phyloP scores from a whole-genome alignment of 129 eudicot genomes.

The Pseudognaphalium luteoalbum region DNA sequence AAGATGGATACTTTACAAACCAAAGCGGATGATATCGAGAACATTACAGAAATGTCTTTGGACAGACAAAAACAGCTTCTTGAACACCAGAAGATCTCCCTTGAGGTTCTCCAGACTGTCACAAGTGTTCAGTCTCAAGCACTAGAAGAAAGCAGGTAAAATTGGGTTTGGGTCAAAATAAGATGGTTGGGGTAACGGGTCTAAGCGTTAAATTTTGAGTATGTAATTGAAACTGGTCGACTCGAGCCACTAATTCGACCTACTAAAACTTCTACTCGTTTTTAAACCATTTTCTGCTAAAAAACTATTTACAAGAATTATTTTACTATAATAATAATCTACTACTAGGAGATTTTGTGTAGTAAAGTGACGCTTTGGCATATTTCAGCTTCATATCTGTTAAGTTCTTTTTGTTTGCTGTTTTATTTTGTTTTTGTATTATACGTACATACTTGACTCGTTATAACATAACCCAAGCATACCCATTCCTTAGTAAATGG shows the following conservation, averaged over 20 bases:
- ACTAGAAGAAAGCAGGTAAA: not conserved
- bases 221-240: not conserved
- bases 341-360: too few relatives aligned
- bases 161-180: not conserved
- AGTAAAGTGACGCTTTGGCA: too few relatives aligned
- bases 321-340: too few relatives aligned
- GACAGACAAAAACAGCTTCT: not conserved
- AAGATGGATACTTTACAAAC: constrained; percentile 48
- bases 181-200: too few relatives aligned
- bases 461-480: not conserved
- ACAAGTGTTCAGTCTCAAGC: not conserved
- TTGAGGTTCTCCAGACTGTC: not conserved
- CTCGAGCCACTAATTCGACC: too few relatives aligned
- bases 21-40: constrained; percentile 59
- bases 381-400: too few relatives aligned
- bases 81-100: not conserved
- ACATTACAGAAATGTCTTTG: not conserved
- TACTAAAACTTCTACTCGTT: too few relatives aligned
- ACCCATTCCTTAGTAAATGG: not conserved
- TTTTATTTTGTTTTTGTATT: too few relatives aligned
- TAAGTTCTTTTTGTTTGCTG: too few relatives aligned
- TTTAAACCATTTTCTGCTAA: too few relatives aligned
- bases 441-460: too few relatives aligned
- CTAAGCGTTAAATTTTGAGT: not conserved
- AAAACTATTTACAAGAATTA: too few relatives aligned